A percentile compares a stretch with the other conserved stretches of the same genome.
phyloP scores from a whole-genome alignment of 768 basidiomycete species.

The Lentinula sp. region DNA sequence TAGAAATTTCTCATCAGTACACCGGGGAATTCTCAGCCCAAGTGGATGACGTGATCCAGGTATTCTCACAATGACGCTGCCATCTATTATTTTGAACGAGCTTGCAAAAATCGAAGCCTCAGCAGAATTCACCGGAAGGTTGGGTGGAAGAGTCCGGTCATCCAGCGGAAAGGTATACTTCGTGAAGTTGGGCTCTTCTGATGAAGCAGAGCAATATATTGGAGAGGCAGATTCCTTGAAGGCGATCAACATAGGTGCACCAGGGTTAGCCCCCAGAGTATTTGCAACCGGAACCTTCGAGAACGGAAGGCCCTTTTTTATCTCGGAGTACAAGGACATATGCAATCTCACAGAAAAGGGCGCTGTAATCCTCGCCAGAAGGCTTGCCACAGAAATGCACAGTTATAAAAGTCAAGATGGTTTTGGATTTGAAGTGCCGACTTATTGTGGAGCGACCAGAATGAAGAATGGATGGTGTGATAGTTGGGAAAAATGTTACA shows the following conservation, averaged over 20 bases:
- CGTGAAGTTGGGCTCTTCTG: conserved; percentile 48
- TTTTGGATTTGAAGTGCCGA: conserved; percentile 70
- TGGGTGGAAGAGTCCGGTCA: conserved; percentile 42
- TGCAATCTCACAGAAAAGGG: conserved; percentile 36
- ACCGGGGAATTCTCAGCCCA: too few species aligned
- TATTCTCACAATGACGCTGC: conserved; percentile 13
- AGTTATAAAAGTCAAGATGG: conserved; percentile 42
- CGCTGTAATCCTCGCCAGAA: conserved; percentile 47
- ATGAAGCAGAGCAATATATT: conserved; percentile 56
- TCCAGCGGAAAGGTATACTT: conserved; percentile 57
- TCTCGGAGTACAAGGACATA: conserved; percentile 70
- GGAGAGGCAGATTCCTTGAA: conserved; percentile 69
- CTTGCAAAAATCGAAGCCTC: conserved; percentile 45
- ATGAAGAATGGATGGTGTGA: conserved; percentile 69
- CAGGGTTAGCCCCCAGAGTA: conserved; percentile 57
- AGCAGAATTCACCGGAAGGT: conserved; percentile 36
- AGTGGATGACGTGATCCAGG: background rate
- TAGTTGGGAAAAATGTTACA: conserved; percentile 67
- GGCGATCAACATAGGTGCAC: conserved; percentile 58
- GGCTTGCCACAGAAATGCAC: conserved; percentile 67
- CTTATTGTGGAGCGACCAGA: conserved; percentile 70
- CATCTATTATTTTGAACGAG: conserved; percentile 31
- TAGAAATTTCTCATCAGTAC: too few species aligned
- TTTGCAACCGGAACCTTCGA: conserved; percentile 40
- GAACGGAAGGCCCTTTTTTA: conserved; percentile 52